Base-by-base conservation (phyloP, 768 basidiomycete genomes). In the Tricholoma hemisulphureum region DNA sequence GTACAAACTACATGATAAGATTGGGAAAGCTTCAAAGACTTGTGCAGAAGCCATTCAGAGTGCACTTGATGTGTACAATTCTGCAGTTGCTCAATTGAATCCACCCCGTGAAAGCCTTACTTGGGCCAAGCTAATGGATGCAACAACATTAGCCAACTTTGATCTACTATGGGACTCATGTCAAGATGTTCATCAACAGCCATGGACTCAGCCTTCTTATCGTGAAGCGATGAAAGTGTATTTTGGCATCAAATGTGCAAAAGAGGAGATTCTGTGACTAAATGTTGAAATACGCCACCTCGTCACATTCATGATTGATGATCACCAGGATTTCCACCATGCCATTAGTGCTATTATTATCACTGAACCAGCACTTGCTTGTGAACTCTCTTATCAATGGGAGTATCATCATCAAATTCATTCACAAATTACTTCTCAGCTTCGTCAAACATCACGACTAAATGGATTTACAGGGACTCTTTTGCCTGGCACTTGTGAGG, bases 51-150 rank as follows among this genome's bases (percentile, higher is more conserved):
- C 76, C 2, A 74, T 78, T 37, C 59, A 55, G 34, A 65, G 51
- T 24, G 73, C 75, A 0, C 60, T 77, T 2, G 55, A 65, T 0
- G 48, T 50, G 24, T 77, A 76, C 61, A 77, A 78, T 41, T 39
- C 37, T 11, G 60, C 62, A 6, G 75, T 73, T 26, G n/a, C 51
- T 16, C 51, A 32, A 26, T 31, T 51, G 13, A 37, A 51, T 26
- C 46, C 55, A n/a, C 46, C 55, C 11, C 3, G 18, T 6, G 6
- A 26, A 16, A 51, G 18, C 14, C 39, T 51, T 18, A 37, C 23
- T 20, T 56, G 48, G 55, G 37, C 48, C 6, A 24, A 49, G 20
- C 21, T 56, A 34, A 49, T 48, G 26, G 45, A 56, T 34, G 45
- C 45, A 5, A 56, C 21, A 8, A 48, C 48, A n/a, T 39, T 57